Evolutionary conservation across 2,329 filamentous ascomycete species (phyloP), one percentile per base, ranked within the genome.

Genomic region (Alternaria viburni): DNA sequence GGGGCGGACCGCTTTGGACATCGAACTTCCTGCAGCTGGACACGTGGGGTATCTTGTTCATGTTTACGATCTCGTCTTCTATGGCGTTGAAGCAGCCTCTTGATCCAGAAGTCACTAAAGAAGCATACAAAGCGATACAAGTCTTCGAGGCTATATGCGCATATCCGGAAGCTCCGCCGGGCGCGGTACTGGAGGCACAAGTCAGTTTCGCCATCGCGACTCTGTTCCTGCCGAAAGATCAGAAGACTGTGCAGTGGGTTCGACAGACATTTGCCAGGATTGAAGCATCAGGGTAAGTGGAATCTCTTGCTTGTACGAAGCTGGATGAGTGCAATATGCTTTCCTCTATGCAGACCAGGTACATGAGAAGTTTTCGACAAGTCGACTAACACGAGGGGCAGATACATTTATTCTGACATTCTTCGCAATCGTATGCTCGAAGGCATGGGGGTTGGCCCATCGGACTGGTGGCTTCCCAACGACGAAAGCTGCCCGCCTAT

Each of bases 381-480:
- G 28, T 12, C 36, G 54, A 36, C 67, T 73, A 57, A 73, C 65
- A 23, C 11, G 11, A 8, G 21, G 10, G 36, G 13, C 57, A 97
- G 95, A 43, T 97, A 96, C 77, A 91, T 97, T 23, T 94, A 93
- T 70, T 91, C 94, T 1, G 83, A 88, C 28, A 87, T 88, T 12
- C 89, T 95, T 71, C 90, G 95, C 61, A 84, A 82, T 30, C 90
- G 90, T 68, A 91, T 98, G 86, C 89, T 91, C 30, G 86, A 91
- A 50, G 79, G 93, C 23, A 97, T 96, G 85, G 84, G 87, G 63
- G 87, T 92, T 13, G 88, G 90, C 19, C 88, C 93, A 57, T 87
- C 88, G 47, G 86, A 90, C 61, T 97, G 93, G 93, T 99, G 96
- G 96, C 86, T 97, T 3, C 92, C 93, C 3, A 87, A 96, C 77